Percentiles rank a stretch among this genome's conserved stretches.
phyloP scores from a whole-genome alignment of 148 eudicot genomes.

The Nepenthes mirabilis region DNA sequence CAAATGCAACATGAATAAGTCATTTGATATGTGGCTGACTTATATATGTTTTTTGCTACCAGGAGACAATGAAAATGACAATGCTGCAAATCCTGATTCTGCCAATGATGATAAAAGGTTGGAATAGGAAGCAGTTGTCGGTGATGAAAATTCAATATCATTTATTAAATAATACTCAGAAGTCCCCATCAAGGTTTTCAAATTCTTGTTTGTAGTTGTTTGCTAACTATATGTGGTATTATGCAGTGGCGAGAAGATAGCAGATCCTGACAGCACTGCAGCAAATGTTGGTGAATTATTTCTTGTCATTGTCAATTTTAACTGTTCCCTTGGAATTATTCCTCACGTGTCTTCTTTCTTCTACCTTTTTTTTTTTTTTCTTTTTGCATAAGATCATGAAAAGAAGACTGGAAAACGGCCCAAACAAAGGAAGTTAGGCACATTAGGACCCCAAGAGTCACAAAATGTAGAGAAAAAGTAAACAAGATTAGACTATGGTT shows the following conservation, averaged over 20 bases:
- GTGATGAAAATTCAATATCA: too few species aligned
- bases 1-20: background rate
- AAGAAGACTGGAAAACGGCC: too few species aligned
- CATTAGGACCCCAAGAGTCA: too few species aligned
- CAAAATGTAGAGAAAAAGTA: too few species aligned
- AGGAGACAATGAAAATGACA: constrained; percentile 61
- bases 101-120: constrained; percentile 47
- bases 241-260: constrained; percentile 31
- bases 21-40: constrained; percentile 1
- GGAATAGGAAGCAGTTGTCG: too few species aligned
- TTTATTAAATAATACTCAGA: too few species aligned
- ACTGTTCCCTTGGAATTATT: too few species aligned
- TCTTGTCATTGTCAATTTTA: background rate
- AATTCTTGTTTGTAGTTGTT: background rate
- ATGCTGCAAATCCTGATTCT: constrained; percentile 21
- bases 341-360: too few species aligned
- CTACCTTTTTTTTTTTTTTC: too few species aligned
- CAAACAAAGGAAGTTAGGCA: too few species aligned
- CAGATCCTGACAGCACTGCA: constrained; percentile 22
- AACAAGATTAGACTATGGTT: too few species aligned
- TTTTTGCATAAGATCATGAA: too few species aligned
- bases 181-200: background rate
- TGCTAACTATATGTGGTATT: constrained; percentile 9
- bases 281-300: constrained; percentile 41
- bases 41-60: constrained; percentile 10